Conservation (phyloP, 2,329 filamentous ascomycete genomes). For the Paecilomyces fulvus region DNA sequence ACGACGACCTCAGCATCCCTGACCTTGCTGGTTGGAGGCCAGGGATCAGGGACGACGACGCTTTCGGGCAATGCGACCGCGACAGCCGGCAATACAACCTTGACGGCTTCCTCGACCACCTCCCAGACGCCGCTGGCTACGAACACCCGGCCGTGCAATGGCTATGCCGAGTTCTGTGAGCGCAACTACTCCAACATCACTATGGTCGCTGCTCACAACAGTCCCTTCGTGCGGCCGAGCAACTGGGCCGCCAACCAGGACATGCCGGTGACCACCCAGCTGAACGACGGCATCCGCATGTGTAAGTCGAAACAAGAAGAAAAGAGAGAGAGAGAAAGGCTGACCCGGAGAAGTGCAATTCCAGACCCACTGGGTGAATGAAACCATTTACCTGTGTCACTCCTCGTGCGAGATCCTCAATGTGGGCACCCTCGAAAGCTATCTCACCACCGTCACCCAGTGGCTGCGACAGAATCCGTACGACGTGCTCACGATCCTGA, state of each 20-base stretch:
- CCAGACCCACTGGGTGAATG: conserved; percentile 49
- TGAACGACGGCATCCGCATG: conserved; percentile 64
- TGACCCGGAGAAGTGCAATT: conserved; percentile 44
- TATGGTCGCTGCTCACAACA: conserved; percentile 70
- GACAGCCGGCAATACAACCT: conserved; percentile 41
- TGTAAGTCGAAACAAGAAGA: conserved; percentile 25
- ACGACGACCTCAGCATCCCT: conserved; percentile 30
- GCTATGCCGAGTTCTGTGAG: conserved; percentile 65
- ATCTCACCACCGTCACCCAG: conserved; percentile 57
- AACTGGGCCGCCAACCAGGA: conserved; percentile 71
- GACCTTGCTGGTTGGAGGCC: conserved; percentile 32
- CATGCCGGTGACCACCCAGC: conserved; percentile 57
- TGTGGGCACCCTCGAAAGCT: conserved; percentile 66
- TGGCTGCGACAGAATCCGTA: conserved; percentile 75
- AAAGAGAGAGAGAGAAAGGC: neutral
- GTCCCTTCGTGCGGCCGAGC: conserved; percentile 61
- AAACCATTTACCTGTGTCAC: conserved; percentile 70
- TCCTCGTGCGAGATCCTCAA: conserved; percentile 75
- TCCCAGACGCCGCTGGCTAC: conserved; percentile 41
- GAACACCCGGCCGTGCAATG: conserved; percentile 75
- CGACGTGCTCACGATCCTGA: conserved; percentile 78
- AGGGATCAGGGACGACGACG: conserved; percentile 24
- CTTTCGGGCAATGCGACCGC: conserved; percentile 41
- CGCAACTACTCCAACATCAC: conserved; percentile 77
- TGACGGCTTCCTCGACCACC: conserved; percentile 26